Evolutionary conservation across 768 basidiomycete species (phyloP), one percentile per base, ranked within the genome.

Genomic region (Amanita polypyramis): DNA sequence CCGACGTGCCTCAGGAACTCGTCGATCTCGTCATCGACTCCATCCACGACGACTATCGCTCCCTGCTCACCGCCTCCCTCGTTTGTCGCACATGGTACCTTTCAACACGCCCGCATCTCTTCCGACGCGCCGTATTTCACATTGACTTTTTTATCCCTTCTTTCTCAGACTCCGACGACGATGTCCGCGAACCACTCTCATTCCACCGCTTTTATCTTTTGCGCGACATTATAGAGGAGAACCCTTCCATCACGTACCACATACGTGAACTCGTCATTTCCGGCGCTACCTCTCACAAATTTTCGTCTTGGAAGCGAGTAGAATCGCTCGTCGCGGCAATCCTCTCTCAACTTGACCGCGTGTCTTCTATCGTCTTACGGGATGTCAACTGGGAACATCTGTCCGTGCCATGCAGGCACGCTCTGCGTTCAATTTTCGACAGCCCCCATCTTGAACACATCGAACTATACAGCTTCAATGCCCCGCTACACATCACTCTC

Each of bases 1-100:
- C 27, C 9, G 49, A 51, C 37, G 47, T 57, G 12, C 60, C 61
- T 1, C 58, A 60, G 40, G 61, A 62, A 45, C 54, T 62, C 21
- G 23, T 58, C 7, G 58, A 61, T 40, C 50, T 40, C 8, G 43
- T 62, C 44, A 41, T 61, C 43, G 54, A 56, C 42, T 58, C 53
- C 25, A 36, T 57, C 17, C 46, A 58, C 19, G 52, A 58, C 14
- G 59, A 58, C 54, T 43, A 14, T 11, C 20, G 15, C 5, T 46
- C 46, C 14, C 54, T 56, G 10, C 36, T 44, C 10, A 44, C 37
- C 15, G 37, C 46, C 25, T 43, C 55, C n/a, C 49, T 57, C 19
- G 54, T 58, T 14, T 49, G 52, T 36, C 52, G 54, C 14, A 51
- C 52, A 25, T 62, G 59, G 58, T 51, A 55, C 38, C 38, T 51